Conservation (phyloP, 345 rosid species). For the Bruguiera parviflora region DNA sequence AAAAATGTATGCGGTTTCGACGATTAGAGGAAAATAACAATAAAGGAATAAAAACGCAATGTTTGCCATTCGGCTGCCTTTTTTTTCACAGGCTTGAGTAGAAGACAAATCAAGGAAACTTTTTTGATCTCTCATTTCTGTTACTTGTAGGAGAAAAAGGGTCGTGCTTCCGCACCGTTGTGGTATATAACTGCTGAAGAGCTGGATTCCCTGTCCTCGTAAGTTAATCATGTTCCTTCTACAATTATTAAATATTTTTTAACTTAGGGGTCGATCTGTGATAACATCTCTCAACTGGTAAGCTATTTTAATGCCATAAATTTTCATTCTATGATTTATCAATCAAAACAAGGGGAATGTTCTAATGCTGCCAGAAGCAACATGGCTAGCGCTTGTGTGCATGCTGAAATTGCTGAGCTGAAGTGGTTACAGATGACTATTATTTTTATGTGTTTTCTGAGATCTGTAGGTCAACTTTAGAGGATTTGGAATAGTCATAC, state of each 20-base stretch:
- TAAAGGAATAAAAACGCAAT: no score
- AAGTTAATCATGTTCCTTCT: conserved; percentile 27
- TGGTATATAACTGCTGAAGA: conserved; percentile 72
- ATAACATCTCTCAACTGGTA: background rate
- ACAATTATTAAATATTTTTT: background rate
- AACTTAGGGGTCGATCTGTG: background rate
- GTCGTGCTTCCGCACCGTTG: conserved; percentile 62
- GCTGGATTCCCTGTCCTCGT: conserved; percentile 69
- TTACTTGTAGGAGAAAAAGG: conserved; percentile 70
- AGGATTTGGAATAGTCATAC: no score
- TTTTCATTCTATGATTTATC: background rate
- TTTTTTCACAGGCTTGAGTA: background rate
- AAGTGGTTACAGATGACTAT: no score
- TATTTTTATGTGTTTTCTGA: no score
- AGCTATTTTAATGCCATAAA: background rate
- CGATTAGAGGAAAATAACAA: no score
- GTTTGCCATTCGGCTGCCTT: background rate
- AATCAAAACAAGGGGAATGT: background rate
- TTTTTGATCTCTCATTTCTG: conserved; percentile 1
- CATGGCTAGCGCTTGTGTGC: no score
- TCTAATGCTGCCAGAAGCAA: no score
- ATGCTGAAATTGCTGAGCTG: background rate
- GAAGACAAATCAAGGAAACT: background rate
- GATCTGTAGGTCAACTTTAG: no score
- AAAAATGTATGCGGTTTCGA: no score